Conservation (phyloP, 75 land plant species). For the Pinus tabuliformis region DNA sequence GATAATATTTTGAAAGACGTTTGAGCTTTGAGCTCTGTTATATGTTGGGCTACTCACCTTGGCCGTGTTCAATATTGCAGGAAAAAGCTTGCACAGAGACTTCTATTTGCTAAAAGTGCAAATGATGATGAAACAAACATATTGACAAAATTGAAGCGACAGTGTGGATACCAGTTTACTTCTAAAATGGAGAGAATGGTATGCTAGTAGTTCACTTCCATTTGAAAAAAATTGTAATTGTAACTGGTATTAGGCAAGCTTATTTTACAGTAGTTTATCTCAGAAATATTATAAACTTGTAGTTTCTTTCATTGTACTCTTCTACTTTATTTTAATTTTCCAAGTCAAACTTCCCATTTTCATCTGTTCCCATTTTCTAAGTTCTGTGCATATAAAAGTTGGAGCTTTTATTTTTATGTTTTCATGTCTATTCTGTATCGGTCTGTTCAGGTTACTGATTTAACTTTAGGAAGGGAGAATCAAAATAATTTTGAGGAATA, state of each 20-base stretch:
- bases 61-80: conserved; percentile 77
- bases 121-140: conserved; percentile 96
- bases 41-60: no score
- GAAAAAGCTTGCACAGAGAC: conserved; percentile 53
- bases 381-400: neutral
- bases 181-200: no score
- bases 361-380: no score
- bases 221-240: no score
- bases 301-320: neutral
- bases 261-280: neutral
- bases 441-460: conserved; percentile 76
- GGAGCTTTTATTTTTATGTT: neutral
- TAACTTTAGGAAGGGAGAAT: conserved; percentile 90
- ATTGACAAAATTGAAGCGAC: conserved; percentile 62
- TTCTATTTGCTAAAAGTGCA: conserved; percentile 79
- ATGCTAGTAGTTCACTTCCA: neutral
- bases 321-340: no score
- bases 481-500: conserved; percentile 92
- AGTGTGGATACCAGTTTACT: no score
- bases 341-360: no score
- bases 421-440: neutral
- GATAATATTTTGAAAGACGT: no score
- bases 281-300: neutral
- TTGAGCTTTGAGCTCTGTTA: no score
- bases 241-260: neutral